Evolutionary conservation across 1,139 yeast species (phyloP), one percentile per base, ranked within the genome.

Genomic region (Pichia sp.): DNA sequence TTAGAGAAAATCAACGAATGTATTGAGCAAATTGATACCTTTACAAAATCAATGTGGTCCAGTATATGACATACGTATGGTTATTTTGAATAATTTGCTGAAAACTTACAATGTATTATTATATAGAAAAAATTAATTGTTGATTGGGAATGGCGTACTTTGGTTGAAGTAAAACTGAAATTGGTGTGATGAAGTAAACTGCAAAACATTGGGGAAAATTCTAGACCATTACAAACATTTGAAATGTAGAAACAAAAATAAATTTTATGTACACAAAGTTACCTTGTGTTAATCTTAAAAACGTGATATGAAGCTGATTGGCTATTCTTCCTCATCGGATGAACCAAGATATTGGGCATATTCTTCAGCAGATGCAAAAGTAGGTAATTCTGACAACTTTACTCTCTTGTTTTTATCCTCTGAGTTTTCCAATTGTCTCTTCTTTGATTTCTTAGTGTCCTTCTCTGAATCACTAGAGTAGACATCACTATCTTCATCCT

Each of bases 291-390:
- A n/a, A n/a, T n/a, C n/a, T n/a, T n/a, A n/a, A n/a, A n/a, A n/a
- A n/a, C n/a, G n/a, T n/a, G n/a, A n/a, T n/a, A n/a, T n/a, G n/a
- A n/a, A n/a, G n/a, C n/a, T n/a, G n/a, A n/a, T n/a, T n/a, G n/a
- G n/a, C n/a, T n/a, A n/a, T n/a, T n/a, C n/a, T 41, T 76, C 83
- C 26, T 55, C 60, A 40, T 75, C 78, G 33, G 78, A 82, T 5
- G 84, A 79, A 37, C 73, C 71, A 60, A 85, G 66, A 55, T 81
- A 82, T 57, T 82, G 69, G 19, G 95, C 82, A 60, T 88, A 89
- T 51, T 86, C 96, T 35, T 84, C 96, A 9, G 79, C 94, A 36
- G 93, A 80, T 2, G 96, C 97, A 67, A 86, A 89, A 18, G 79
- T 72, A 18, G 97, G 96, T 50, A 89, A 66, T 44, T 73, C 77